These are phyloP conservation scores for Porodaedalea pini DNA, from an alignment of 1,284 basidiomycete genomes.

Conservation along the genomic window DNA sequence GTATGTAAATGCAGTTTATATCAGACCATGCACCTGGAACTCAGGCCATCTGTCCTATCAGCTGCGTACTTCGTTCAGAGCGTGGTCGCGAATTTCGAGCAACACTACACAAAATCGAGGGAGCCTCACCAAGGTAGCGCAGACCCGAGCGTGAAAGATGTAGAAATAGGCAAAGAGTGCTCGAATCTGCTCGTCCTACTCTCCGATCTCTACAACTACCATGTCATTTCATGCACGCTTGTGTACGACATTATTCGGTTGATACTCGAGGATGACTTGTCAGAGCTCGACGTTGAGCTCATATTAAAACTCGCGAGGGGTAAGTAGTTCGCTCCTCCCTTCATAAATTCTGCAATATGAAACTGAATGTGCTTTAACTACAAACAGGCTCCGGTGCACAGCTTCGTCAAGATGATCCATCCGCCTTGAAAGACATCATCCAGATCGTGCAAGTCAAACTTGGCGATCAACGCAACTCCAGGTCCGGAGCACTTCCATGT, in stretches of 20 bases:
- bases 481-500: slow-evolving; percentile 38
- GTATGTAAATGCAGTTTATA: slow-evolving; percentile 39
- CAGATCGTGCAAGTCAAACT: slow-evolving; percentile 78
- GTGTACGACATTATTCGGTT: slow-evolving; percentile 88
- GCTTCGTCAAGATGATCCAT: slow-evolving; percentile 83
- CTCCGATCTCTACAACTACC: slow-evolving; percentile 94
- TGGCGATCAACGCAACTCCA: slow-evolving; percentile 52
- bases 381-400: slow-evolving; percentile 55
- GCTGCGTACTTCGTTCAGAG: slow-evolving; percentile 78
- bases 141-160: slow-evolving; percentile 27
- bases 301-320: slow-evolving; percentile 84
- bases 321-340: slow-evolving; percentile 37
- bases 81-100: slow-evolving; percentile 63
- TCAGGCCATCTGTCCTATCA: slow-evolving; percentile 30
- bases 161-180: slow-evolving; percentile 74
- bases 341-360: not conserved
- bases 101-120: slow-evolving; percentile 38
- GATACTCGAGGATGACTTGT: slow-evolving; percentile 64
- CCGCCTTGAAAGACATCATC: slow-evolving; percentile 81
- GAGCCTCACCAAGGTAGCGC: slow-evolving; percentile 20
- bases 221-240: slow-evolving; percentile 84
- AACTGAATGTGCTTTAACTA: not conserved
- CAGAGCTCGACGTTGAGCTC: slow-evolving; percentile 83
- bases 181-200: slow-evolving; percentile 86
- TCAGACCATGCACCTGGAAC: too few species aligned